Conservation (phyloP, 2,329 filamentous ascomycete genomes). For the Shiraia sp. region DNA sequence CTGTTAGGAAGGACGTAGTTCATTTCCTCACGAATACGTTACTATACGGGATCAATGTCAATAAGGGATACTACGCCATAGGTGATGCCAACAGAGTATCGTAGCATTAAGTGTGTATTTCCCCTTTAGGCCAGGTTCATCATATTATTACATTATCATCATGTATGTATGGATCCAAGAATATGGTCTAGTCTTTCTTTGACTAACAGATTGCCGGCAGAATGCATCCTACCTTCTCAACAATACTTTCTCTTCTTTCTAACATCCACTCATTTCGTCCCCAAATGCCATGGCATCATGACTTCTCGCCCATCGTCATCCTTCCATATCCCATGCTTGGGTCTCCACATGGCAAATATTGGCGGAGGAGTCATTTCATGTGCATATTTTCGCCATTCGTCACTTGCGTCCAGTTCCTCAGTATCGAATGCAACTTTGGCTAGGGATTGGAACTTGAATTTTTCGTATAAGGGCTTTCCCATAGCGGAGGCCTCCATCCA, state of each 20-base stretch:
- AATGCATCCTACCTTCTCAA: too few relatives aligned
- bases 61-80: too few relatives aligned
- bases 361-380: constrained; percentile 38
- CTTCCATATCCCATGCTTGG: constrained; percentile 22
- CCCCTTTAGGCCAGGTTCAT: too few relatives aligned
- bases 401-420: constrained; percentile 23
- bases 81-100: too few relatives aligned
- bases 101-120: too few relatives aligned
- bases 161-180: too few relatives aligned
- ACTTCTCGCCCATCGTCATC: constrained; percentile 14
- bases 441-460: constrained; percentile 33
- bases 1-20: too few relatives aligned
- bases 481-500: constrained; percentile 45
- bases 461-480: constrained; percentile 44
- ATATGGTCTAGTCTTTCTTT: too few relatives aligned
- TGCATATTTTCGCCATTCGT: constrained; percentile 38
- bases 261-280: constrained; percentile 3
- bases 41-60: too few relatives aligned
- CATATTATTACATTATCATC: too few relatives aligned
- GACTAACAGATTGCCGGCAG: too few relatives aligned
- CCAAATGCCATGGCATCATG: constrained; percentile 29
- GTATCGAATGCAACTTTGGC: constrained; percentile 38
- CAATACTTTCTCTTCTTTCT: not conserved
- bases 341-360: constrained; percentile 41
- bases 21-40: too few relatives aligned